Percentiles rank a stretch among this genome's conserved stretches.
Evolutionary conservation across 257 asterid genomes (phyloP).

Genomic region (Nemophila menziesii): DNA sequence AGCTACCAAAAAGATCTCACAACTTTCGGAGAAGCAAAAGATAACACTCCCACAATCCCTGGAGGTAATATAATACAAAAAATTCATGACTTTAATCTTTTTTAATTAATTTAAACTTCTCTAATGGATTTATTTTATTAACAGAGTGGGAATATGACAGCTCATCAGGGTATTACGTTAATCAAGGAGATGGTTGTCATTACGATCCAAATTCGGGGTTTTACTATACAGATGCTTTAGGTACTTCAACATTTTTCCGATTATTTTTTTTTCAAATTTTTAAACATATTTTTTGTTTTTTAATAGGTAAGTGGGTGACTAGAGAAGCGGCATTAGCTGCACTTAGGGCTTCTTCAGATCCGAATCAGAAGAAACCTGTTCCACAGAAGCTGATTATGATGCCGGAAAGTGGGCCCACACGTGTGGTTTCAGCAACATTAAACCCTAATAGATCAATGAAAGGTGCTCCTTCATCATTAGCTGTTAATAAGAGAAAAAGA

Average conservation of each 20-base stretch:
- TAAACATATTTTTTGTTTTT: slow-evolving; percentile 5
- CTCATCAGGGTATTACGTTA: slow-evolving; percentile 75
- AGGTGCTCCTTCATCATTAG: slow-evolving; percentile 64
- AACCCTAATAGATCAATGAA: slow-evolving; percentile 58
- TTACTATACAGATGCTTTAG: slow-evolving; percentile 80
- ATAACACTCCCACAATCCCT: slow-evolving; percentile 37
- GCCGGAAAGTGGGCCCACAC: slow-evolving; percentile 42
- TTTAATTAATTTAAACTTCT: not conserved
- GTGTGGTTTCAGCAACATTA: slow-evolving; percentile 47
- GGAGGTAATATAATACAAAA: slow-evolving; percentile 37
- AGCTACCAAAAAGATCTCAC: slow-evolving; percentile 89
- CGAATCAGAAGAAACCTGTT: slow-evolving; percentile 38
- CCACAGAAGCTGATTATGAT: slow-evolving; percentile 29
- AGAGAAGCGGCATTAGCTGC: slow-evolving; percentile 73
- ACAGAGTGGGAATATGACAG: slow-evolving; percentile 81
- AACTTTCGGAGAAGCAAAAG: slow-evolving; percentile 57
- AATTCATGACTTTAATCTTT: slow-evolving; percentile 3
- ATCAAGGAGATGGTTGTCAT: slow-evolving; percentile 42
- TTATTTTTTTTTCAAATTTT: too few relatives aligned
- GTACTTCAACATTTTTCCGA: slow-evolving; percentile 17
- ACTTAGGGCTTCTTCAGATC: slow-evolving; percentile 31
- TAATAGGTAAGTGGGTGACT: slow-evolving; percentile 85
- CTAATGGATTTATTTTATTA: slow-evolving; percentile 8
- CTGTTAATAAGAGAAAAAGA: slow-evolving; percentile 64
- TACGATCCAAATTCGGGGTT: slow-evolving; percentile 93